Evolutionary conservation across 176 grass and related monocot species (phyloP).

Genomic region (Paspalum notatum): DNA sequence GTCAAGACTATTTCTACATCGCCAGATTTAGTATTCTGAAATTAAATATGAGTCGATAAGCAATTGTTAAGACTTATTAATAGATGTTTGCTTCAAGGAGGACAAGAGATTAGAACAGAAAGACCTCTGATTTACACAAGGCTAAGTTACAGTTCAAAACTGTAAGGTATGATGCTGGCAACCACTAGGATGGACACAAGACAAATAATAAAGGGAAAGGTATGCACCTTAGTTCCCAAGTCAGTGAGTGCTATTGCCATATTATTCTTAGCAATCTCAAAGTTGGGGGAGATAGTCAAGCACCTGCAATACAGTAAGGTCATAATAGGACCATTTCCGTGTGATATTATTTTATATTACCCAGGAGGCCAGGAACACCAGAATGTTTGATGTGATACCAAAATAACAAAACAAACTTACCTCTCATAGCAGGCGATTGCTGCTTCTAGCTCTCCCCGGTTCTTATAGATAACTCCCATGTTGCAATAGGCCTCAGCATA

Average conservation of each 20-base stretch:
- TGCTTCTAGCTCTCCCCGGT: constrained; percentile 91
- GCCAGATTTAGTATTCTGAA: background rate
- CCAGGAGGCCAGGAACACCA: background rate
- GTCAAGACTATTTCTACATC: background rate
- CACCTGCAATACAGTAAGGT: constrained; percentile 65
- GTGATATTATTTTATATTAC: constrained; percentile 15
- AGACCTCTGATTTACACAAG: background rate
- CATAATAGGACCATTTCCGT: constrained; percentile 32
- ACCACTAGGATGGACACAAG: constrained; percentile 24
- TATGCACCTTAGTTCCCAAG: constrained; percentile 91
- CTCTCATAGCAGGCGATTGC: constrained; percentile 98
- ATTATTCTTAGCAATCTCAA: constrained; percentile 99
- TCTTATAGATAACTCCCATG: constrained; percentile 99
- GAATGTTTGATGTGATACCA: constrained; percentile 22
- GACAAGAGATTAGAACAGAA: constrained; percentile 4
- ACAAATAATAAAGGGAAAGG: constrained; percentile 5
- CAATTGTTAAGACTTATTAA: background rate
- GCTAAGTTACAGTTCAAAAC: background rate
- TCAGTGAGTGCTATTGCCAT: constrained; percentile 99
- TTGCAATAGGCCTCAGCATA: constrained; percentile 99
- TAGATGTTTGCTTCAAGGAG: background rate
- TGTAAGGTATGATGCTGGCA: constrained; percentile 21
- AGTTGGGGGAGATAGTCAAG: constrained; percentile 96
- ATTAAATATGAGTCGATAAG: background rate
- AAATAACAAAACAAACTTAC: constrained; percentile 40